A percentile compares a stretch with the other conserved stretches of the same genome.
phyloP scores from a whole-genome alignment of 345 rosid genomes.

The Stellera chamaejasme region DNA sequence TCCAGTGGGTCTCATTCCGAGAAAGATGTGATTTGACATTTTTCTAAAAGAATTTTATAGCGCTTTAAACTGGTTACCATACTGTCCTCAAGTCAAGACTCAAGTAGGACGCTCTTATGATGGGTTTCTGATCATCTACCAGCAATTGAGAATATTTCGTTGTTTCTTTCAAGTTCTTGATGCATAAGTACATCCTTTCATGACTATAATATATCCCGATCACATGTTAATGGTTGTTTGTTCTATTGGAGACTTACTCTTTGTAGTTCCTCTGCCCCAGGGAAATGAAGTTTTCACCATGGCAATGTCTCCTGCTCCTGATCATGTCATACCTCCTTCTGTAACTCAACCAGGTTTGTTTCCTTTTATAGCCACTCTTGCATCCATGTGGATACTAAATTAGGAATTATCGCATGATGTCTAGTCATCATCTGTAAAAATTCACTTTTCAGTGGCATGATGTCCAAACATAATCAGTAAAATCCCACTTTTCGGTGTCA shows the following conservation, averaged over 20 bases:
- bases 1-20: no score
- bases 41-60: background rate
- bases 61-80: background rate
- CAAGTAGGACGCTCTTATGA: no score
- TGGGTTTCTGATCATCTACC: no score
- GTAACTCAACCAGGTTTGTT: constrained; percentile 36
- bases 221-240: background rate
- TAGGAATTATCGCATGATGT: background rate
- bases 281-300: constrained; percentile 23
- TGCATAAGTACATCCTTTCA: background rate
- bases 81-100: no score
- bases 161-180: background rate
- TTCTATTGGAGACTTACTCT: background rate
- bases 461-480: background rate
- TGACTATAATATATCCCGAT: background rate
- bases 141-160: background rate
- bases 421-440: background rate
- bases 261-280: constrained; percentile 14
- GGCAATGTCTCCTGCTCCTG: constrained; percentile 24
- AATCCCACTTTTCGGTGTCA: background rate
- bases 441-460: background rate
- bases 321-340: constrained; percentile 20
- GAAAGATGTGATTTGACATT: background rate
- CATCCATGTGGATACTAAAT: background rate
- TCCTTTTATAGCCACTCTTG: background rate